Evolutionary conservation across 352 stramenopile genomes (phyloP), one percentile per base, ranked within the genome.

Genomic region (Globisporangium irregulare): DNA sequence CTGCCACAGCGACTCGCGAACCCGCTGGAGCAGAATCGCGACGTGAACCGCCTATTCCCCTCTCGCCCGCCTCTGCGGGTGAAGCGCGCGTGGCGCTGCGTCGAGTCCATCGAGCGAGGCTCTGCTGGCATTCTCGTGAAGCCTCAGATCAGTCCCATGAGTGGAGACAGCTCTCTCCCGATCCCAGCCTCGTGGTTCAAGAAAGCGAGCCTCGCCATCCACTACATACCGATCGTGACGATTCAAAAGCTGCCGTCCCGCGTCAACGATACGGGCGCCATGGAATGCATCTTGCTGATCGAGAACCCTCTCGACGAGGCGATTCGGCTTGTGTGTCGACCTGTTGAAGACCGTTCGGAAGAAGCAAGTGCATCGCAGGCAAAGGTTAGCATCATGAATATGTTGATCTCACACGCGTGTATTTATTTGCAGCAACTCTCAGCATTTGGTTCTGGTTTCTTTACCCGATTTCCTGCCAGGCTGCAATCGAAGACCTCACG

Each of bases 81-180:
- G 46, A 97, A 97, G 76, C 84, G 84, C 2, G 90, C 86, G 29
- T 95, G 89, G 84, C 77, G 89, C 2, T 97, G 89, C 66, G 80
- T 95, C 50, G 87, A 97, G 65, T 92, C 85, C 25, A 95, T 95
- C 51, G 66, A 90, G 34, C 75, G 75, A 20, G 86, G 86, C 12
- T 85, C 80, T 7, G 83, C 88, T 6, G 89, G 89, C 18, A 97
- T 97, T 61, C 78, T 97, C 12, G 86, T 97, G 8, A 97, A 97
- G 64, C 86, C 87, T n/a, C 89, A 97, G 70, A 97, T 97, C 75
- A 95, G 89, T 62, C 89, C 89, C 0, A 93, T 97, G 82, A 97
- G 87, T 65, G 89, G 87, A 20, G 89, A 97, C 70, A 93, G 82
- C 56, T 97, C 89, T 8, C 77, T 97, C 54, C 83, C 86, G 0